phyloP scores from a whole-genome alignment of 2,329 filamentous ascomycete genomes.

The Scedosporium apiospermum region DNA sequence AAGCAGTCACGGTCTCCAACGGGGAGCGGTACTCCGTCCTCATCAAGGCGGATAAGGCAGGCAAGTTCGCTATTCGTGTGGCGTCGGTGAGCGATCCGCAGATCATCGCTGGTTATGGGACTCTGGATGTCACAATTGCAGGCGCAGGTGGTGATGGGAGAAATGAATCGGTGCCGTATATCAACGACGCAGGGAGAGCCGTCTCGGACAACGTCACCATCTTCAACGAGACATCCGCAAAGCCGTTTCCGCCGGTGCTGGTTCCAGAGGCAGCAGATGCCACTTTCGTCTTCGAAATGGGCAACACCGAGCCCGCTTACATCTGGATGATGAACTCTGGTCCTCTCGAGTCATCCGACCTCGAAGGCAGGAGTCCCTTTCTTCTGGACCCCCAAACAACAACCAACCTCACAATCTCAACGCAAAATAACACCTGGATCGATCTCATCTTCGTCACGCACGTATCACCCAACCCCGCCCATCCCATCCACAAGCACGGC shows the following conservation, averaged over 20 bases:
- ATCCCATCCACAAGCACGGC: constrained; percentile 56
- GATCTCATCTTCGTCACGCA: constrained; percentile 42
- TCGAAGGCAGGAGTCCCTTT: constrained; percentile 29
- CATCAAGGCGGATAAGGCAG: constrained; percentile 33
- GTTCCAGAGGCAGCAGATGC: constrained; percentile 32
- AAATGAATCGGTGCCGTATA: constrained; percentile 28
- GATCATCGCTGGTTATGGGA: constrained; percentile 42
- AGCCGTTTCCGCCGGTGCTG: constrained; percentile 36
- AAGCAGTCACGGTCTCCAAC: constrained; percentile 37
- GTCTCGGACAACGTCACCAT: constrained; percentile 28
- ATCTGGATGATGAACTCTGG: constrained; percentile 43
- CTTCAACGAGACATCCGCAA: constrained; percentile 31
- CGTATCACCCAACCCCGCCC: constrained; percentile 35
- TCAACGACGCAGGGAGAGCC: constrained; percentile 38
- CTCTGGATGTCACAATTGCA: constrained; percentile 28
- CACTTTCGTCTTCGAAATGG: constrained; percentile 34
- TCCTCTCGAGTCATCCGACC: constrained; percentile 23
- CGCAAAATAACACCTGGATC: constrained; percentile 39
- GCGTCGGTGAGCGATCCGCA: constrained; percentile 40
- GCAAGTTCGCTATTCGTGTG: constrained; percentile 45
- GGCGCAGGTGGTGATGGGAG: constrained; percentile 8
- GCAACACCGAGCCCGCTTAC: constrained; percentile 32
- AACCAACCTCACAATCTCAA: constrained; percentile 37
- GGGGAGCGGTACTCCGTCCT: constrained; percentile 45
- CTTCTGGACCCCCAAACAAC: constrained; percentile 30